These are phyloP conservation scores for Senna tora DNA, from an alignment of 306 rosid species.

Conservation along the genomic window DNA sequence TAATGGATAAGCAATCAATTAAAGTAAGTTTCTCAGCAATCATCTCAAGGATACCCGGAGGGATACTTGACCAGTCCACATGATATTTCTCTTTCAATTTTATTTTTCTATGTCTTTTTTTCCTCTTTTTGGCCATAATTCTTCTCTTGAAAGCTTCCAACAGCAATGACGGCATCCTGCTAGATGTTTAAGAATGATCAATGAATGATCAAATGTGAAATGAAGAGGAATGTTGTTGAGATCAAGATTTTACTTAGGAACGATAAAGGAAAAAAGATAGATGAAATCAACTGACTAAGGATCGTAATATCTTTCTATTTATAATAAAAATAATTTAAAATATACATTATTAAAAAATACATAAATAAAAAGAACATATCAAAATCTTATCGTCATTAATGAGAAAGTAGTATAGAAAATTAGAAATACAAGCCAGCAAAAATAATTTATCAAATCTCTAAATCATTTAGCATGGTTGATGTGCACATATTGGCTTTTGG, in stretches of 20 bases:
- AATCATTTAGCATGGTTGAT: not conserved
- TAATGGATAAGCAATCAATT: constrained; percentile 55
- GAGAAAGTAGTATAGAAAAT: no score
- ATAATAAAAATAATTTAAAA: no score
- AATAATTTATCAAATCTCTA: no score
- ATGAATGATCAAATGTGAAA: constrained; percentile 9
- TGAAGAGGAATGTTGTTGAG: not conserved
- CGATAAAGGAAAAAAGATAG: no score
- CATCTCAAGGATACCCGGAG: constrained; percentile 42
- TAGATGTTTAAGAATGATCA: constrained; percentile 8
- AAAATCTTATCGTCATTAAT: no score
- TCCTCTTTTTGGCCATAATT: constrained; percentile 41
- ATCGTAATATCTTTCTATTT: no score
- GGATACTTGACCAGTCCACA: constrained; percentile 59
- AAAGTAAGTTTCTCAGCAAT: constrained; percentile 47
- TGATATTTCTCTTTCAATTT: constrained; percentile 32
- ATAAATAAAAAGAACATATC: no score
- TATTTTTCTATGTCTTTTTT: constrained; percentile 39
- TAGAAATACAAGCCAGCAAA: no score
- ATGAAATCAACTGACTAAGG: no score
- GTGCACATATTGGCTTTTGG: not conserved
- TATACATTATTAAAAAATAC: no score
- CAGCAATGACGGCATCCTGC: constrained; percentile 38
- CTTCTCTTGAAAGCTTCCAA: constrained; percentile 38
- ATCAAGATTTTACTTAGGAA: no score